Evolutionary conservation across 2,329 filamentous ascomycete species (phyloP), one percentile per base, ranked within the genome.

Genomic region (Botrytis deweyae): DNA sequence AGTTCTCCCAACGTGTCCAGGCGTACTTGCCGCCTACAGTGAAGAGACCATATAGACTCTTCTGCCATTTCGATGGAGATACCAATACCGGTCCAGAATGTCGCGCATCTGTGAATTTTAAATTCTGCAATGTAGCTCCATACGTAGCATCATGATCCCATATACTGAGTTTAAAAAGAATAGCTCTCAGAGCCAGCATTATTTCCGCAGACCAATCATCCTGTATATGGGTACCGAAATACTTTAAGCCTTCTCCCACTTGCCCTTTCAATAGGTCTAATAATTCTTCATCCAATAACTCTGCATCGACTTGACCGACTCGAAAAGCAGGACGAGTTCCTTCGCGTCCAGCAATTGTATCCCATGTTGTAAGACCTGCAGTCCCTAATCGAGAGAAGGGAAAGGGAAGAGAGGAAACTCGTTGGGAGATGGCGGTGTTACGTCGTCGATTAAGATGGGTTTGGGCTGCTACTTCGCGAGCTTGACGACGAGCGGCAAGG

Each of bases 91-190:
- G 84, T 16, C 89, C 89, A 65, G 83, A 83, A 71, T 86, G 87
- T 75, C 95, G 88, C 67, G 94, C 95, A 81, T 98, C 95, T 18
- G 93, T 92, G 80, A 95, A 98, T 80, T 91, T 91, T 42, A 99
- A 87, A 76, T 97, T 97, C 83, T 99, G 96, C 68, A 99, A 86
- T 52, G 93, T 91, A 18, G 96, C 96, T 75, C 96, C 96, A 82
- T 99, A 98, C 8, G 93, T 97, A 58, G 96, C 93, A 82, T 97
- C 91, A 82, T 98, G 93, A 82, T 98, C 95, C 96, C 96, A 99
- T 74, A 99, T 91, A 25, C 93, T 94, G 76, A 99, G 88, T 83
- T 99, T 99, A 86, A 98, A 99, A 12, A 99, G 85, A 4, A 94
- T 85, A 2, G 92, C 89, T 65, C 95, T 88, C 73, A 99, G 86